Conservation (phyloP, 805 yeast genomes). For the Hermanozyma aechmeae region DNA sequence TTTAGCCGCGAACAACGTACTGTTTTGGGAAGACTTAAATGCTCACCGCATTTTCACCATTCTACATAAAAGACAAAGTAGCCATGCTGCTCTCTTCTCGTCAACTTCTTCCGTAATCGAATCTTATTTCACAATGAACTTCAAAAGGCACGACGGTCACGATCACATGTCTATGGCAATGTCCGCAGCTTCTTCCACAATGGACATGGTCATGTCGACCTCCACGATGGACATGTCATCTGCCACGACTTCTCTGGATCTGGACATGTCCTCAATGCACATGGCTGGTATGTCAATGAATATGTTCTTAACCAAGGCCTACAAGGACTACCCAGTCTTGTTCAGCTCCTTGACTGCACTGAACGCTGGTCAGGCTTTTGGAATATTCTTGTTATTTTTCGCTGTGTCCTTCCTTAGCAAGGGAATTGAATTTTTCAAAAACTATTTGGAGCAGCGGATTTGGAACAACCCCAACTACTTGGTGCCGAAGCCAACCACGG, state of each 20-base stretch:
- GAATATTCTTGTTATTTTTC: slow-evolving; percentile 57
- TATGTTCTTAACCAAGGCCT: slow-evolving; percentile 44
- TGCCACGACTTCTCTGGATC: slow-evolving; percentile 5
- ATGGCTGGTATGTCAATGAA: slow-evolving; percentile 39
- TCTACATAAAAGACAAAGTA: too few species aligned
- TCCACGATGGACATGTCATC: slow-evolving; percentile 3
- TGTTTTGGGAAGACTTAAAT: too few species aligned
- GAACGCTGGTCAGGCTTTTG: slow-evolving; percentile 57
- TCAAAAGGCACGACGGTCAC: too few species aligned
- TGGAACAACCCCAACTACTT: slow-evolving; percentile 37
- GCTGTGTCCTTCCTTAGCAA: slow-evolving; percentile 50
- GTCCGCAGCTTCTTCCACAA: slow-evolving; percentile 3
- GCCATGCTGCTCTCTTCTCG: too few species aligned
- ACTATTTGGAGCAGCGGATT: slow-evolving; percentile 60
- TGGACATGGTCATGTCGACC: slow-evolving; percentile 1
- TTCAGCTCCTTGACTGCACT: slow-evolving; percentile 47
- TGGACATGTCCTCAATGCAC: slow-evolving; percentile 4
- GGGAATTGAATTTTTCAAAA: slow-evolving; percentile 48
- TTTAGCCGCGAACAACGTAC: too few species aligned
- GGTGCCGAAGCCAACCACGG: slow-evolving; percentile 7
- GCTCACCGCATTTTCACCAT: too few species aligned
- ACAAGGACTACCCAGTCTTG: slow-evolving; percentile 49
- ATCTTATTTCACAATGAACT: too few species aligned
- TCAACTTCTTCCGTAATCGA: too few species aligned
- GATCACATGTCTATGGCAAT: slow-evolving; percentile 6